phyloP scores from a whole-genome alignment of 2,329 filamentous ascomycete genomes.

The Cladophialophora exuberans region DNA sequence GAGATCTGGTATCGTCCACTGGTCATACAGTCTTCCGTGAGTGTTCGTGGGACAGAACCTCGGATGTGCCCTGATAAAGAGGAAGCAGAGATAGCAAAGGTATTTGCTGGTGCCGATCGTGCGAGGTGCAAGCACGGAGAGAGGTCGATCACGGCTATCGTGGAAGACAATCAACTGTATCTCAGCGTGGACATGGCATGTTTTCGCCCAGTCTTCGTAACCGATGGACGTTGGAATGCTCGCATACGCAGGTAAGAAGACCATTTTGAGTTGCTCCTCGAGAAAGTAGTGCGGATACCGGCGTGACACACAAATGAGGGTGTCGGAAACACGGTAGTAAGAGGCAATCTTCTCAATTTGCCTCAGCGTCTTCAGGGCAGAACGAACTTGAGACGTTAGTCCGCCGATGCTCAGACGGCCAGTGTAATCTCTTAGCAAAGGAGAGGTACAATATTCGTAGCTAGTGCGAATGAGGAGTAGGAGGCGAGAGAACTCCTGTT shows the following conservation, averaged over 20 bases:
- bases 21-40: constrained; percentile 33
- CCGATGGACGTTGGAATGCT: constrained; percentile 6
- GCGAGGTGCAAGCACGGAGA: constrained; percentile 12
- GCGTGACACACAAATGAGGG: constrained; percentile 17
- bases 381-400: constrained; percentile 21
- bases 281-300: constrained; percentile 10
- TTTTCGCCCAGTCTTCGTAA: constrained; percentile 9
- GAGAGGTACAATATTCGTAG: constrained; percentile 16
- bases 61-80: constrained; percentile 29
- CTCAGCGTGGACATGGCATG: constrained; percentile 32
- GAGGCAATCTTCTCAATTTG: constrained; percentile 30
- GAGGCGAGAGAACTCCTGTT: constrained; percentile 1
- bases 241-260: constrained; percentile 17
- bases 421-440: constrained; percentile 8
- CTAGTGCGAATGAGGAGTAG: constrained; percentile 9
- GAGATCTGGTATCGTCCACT: constrained; percentile 32
- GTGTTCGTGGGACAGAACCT: constrained; percentile 25
- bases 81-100: constrained; percentile 33
- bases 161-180: constrained; percentile 32
- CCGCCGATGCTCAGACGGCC: constrained; percentile 4
- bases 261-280: not conserved
- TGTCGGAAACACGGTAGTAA: constrained; percentile 24
- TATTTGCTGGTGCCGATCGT: constrained; percentile 32
- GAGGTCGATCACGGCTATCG: not conserved
- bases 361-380: constrained; percentile 21